Percentiles rank a stretch among this genome's conserved stretches.
These are phyloP conservation scores for Microcos paniculata DNA, from an alignment of 345 rosid genomes.

Conservation along the genomic window DNA sequence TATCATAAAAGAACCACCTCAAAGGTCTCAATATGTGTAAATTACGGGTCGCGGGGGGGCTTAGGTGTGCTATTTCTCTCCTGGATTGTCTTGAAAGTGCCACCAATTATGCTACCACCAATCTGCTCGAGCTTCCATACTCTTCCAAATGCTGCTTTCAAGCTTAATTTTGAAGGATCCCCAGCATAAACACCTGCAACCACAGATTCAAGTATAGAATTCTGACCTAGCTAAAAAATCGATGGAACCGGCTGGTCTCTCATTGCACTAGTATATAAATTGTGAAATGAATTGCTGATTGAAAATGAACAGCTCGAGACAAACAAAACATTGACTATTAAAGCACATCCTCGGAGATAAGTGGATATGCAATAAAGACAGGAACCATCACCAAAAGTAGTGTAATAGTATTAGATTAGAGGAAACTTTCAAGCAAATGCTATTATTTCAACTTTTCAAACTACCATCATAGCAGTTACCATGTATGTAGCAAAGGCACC, in stretches of 20 bases:
- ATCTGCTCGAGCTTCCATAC: slow-evolving; percentile 93
- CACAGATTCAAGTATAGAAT: background rate
- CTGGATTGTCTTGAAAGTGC: slow-evolving; percentile 74
- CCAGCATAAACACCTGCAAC: slow-evolving; percentile 90
- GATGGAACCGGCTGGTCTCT: background rate
- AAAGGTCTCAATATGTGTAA: slow-evolving; percentile 16
- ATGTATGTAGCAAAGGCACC: background rate
- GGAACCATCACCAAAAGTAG: background rate
- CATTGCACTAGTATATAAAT: background rate
- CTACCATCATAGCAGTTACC: background rate
- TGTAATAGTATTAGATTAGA: background rate
- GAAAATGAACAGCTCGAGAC: too few species aligned
- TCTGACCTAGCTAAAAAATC: background rate
- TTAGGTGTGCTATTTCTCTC: slow-evolving; percentile 65
- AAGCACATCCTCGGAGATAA: too few species aligned
- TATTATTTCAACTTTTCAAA: background rate
- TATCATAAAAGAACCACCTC: slow-evolving; percentile 6
- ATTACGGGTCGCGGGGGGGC: slow-evolving; percentile 80
- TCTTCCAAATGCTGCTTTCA: slow-evolving; percentile 97
- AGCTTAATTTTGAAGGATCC: slow-evolving; percentile 84
- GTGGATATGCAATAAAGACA: too few species aligned
- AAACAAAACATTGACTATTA: too few species aligned
- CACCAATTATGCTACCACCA: slow-evolving; percentile 87
- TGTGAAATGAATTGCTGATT: background rate
- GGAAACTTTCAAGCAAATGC: background rate